Base-by-base conservation (phyloP, 495 filamentous ascomycete species). In the Penicillium pulvis region DNA sequence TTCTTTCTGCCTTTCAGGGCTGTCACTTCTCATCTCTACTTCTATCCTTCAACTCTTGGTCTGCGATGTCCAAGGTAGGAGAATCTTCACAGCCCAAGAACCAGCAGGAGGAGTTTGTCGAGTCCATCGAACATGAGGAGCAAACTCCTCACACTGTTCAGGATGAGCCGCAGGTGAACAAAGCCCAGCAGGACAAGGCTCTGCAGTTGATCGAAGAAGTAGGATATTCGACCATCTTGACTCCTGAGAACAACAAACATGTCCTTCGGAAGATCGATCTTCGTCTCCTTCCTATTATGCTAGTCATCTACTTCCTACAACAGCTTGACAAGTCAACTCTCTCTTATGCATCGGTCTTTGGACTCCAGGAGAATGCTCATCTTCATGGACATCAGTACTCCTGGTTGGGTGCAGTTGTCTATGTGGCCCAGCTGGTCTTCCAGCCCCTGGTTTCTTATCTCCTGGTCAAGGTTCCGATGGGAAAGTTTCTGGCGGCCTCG, bases 251-350 rank as follows among this genome's bases (percentile, higher is more conserved):
- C 55, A 85, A 85, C 64, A 75, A 71, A 17, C 73, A 76, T 30
- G 74, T 77, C 23, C 70, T 84, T 46, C 70, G 74, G 23, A 79
- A 79, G 64, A 86, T 86, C 45, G 83, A 86, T 58, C 62, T 75
- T 39, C 69, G 80, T 50, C 52, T 86, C 5, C 76, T 86, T 59
- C 83, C 83, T 3, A 76, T 80, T 50, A 63, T 79, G 3, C 53
- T 75, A 9, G 70, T 67, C 9, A 74, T 77, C 47, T 79, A 77
- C 62, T 75, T 75, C 50, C 65, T 86, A 4, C 81, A 84, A 46
- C 81, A 80, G 57, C 73, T 85, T 20, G 83, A 86, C 70, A 85
- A 85, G 57, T 81, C 81, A 3, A 82, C 81, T 1, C 72, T 85
- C 3, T 79, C 78, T 6, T 85, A 84, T 67, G 81, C 79, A 0